phyloP scores from a whole-genome alignment of 768 basidiomycete species.

The Pholiota conissans region DNA sequence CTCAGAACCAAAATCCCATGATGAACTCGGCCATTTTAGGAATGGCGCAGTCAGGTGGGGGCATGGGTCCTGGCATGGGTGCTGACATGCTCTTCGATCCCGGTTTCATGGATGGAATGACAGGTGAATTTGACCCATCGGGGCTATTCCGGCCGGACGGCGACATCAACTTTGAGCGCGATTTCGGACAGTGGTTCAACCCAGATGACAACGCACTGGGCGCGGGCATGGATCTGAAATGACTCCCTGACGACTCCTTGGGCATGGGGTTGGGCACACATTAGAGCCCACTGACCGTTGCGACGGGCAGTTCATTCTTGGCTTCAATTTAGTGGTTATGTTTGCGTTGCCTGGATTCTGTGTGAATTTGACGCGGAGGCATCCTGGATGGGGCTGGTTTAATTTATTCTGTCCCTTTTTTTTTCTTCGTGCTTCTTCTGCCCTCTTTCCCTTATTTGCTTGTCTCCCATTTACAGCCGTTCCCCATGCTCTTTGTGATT shows the following conservation, averaged over 20 bases:
- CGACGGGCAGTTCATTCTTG: not conserved
- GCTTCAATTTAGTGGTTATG: not conserved
- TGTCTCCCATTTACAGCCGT: not conserved
- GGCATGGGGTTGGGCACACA: conserved; percentile 3
- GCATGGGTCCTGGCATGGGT: too few species aligned
- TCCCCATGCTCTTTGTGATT: not conserved
- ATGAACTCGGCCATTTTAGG: too few species aligned
- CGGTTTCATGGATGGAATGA: conserved; percentile 9
- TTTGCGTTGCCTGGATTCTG: not conserved
- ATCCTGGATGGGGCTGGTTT: conserved; percentile 7
- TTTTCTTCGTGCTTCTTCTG: conserved; percentile 7
- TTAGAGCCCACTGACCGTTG: not conserved
- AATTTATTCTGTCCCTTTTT: conserved; percentile 12
- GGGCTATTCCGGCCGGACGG: conserved; percentile 43
- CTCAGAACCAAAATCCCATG: conserved; percentile 1
- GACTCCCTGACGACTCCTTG: conserved; percentile 14
- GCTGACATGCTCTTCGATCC: conserved; percentile 3
- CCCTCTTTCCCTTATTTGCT: conserved; percentile 2
- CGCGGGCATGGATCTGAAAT: conserved; percentile 32
- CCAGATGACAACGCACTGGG: conserved; percentile 40
- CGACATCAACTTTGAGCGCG: conserved; percentile 67
- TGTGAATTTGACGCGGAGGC: conserved; percentile 2
- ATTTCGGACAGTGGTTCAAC: conserved; percentile 79
- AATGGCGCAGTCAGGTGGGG: too few species aligned
- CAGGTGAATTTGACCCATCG: conserved; percentile 32